Percentiles rank a stretch among this genome's conserved stretches.
Conservation (phyloP, 1,284 basidiomycete genomes). For the Malassezia japonica region DNA sequence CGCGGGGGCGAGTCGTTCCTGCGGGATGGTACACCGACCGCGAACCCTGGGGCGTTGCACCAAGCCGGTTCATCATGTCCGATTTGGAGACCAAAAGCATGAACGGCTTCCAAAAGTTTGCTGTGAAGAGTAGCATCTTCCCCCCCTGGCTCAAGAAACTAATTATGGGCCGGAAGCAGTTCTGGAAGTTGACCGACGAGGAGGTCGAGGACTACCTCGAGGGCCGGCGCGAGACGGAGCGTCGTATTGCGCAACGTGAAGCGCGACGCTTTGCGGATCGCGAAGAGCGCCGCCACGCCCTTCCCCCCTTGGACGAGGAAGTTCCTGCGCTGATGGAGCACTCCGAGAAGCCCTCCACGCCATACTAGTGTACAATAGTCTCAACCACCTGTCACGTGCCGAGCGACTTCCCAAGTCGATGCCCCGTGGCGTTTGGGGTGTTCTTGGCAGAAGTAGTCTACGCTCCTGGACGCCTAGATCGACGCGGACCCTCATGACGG, state of each 20-base stretch:
- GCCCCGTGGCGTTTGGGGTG: background rate
- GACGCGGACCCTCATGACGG: background rate
- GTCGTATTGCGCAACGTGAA: slow-evolving; percentile 23
- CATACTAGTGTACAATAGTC: background rate
- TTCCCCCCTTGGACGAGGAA: background rate
- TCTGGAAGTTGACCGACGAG: slow-evolving; percentile 41
- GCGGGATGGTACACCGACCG: slow-evolving; percentile 51
- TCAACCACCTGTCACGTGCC: background rate
- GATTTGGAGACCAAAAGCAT: slow-evolving; percentile 19
- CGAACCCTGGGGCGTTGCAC: slow-evolving; percentile 34
- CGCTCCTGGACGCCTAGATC: too few species aligned
- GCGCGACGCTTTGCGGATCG: slow-evolving; percentile 28
- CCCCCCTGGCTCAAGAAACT: slow-evolving; percentile 44
- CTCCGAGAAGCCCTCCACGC: background rate
- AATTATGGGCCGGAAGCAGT: slow-evolving; percentile 29
- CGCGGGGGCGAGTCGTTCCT: slow-evolving; percentile 60
- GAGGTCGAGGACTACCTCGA: slow-evolving; percentile 41
- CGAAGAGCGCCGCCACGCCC: slow-evolving; percentile 6
- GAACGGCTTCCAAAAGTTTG: slow-evolving; percentile 18
- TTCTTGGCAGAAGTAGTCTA: too few species aligned
- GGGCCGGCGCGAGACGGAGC: slow-evolving; percentile 32
- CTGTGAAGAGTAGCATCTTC: slow-evolving; percentile 19
- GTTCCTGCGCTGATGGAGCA: background rate
- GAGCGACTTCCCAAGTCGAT: background rate
- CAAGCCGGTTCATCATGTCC: slow-evolving; percentile 18